Evolutionary conservation across 345 rosid genomes (phyloP).

Genomic region (Durio zibethinus): DNA sequence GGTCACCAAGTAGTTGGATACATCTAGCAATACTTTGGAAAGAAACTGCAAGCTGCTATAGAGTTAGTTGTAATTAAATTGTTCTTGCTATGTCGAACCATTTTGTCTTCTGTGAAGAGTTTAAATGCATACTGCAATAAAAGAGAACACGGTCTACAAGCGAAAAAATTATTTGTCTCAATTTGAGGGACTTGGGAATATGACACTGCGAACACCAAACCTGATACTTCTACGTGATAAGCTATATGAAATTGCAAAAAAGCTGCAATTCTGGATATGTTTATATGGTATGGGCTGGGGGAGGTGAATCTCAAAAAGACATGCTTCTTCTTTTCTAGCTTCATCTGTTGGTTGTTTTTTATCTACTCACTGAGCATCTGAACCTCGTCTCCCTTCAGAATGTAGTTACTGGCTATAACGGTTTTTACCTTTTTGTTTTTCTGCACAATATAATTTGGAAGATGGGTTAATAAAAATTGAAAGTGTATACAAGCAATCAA

Average conservation of each 20-base stretch:
- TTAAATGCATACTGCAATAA: not conserved
- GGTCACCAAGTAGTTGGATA: not conserved
- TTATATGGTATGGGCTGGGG: not conserved
- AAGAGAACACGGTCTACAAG: not conserved
- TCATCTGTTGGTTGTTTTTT: slow-evolving; percentile 4
- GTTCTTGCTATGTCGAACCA: not conserved
- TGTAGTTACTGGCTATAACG: not conserved
- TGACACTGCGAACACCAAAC: not conserved
- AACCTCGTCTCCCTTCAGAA: not conserved
- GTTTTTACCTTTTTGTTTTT: not conserved
- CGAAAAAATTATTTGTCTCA: not conserved
- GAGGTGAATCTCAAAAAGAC: not conserved
- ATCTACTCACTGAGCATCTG: not conserved
- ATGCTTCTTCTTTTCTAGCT: not conserved
- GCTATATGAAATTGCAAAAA: not conserved
- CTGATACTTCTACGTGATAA: not conserved
- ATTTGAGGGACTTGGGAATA: not conserved
- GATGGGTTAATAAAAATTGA: not conserved
- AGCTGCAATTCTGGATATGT: not conserved
- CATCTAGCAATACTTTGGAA: not conserved
- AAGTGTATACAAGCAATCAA: not conserved
- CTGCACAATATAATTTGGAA: not conserved
- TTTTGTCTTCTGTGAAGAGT: not conserved
- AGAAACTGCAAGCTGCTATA: not conserved
- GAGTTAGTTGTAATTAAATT: not conserved